These are phyloP conservation scores for Pyricularia grisea DNA, from an alignment of 2,329 filamentous ascomycete species.

Conservation along the genomic window DNA sequence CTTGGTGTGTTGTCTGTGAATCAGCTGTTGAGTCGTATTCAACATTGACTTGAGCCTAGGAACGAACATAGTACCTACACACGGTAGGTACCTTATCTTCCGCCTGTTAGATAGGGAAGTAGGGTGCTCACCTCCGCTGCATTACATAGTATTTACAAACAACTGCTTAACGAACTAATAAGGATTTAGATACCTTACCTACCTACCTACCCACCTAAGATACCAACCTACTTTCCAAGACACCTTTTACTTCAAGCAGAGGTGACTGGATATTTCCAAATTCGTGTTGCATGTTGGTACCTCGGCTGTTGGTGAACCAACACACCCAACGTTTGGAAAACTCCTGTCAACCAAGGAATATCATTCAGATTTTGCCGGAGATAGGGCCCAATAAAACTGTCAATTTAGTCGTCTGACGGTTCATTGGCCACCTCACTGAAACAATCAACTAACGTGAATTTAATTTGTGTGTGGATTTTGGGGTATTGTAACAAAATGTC, in stretches of 20 bases:
- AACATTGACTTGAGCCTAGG: not conserved
- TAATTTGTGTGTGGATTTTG: not conserved
- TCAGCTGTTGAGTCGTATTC: not conserved
- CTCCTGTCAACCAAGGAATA: not conserved
- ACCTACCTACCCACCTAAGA: no score
- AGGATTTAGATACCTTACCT: no score
- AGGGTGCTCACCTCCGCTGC: not conserved
- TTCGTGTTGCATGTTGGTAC: no score
- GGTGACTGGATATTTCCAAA: no score
- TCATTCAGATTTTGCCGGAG: not conserved
- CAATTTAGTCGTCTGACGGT: not conserved
- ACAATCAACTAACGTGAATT: not conserved
- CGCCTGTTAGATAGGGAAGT: no score
- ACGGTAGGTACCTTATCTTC: no score
- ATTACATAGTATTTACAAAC: not conserved
- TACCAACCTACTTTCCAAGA: no score
- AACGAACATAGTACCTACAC: not conserved
- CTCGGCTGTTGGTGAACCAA: not conserved
- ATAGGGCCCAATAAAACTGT: not conserved
- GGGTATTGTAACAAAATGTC: not conserved
- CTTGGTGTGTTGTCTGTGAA: not conserved
- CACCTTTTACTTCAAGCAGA: no score
- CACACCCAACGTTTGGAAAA: not conserved
- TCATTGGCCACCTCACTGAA: not conserved
- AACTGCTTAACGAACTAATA: not conserved